A percentile compares a stretch with the other conserved stretches of the same genome.
Conservation (phyloP, 495 filamentous ascomycete species). For the Trichoderma asperelloides region DNA sequence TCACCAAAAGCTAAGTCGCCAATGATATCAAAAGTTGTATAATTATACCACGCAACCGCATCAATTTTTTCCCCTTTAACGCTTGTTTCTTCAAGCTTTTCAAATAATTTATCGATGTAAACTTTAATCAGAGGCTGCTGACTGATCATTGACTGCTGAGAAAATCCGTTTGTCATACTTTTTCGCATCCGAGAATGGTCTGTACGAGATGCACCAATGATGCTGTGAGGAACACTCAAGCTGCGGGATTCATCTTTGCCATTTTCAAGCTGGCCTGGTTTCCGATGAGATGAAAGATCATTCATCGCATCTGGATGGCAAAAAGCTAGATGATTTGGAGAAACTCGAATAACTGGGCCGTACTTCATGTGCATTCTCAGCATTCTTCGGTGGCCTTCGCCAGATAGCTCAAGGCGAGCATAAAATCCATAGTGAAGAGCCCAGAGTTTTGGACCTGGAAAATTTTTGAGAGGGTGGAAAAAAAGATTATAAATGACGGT, state of each 20-base stretch:
- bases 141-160: not conserved
- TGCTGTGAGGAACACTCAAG: slow-evolving; percentile 5
- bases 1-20: slow-evolving; percentile 51
- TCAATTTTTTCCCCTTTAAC: slow-evolving; percentile 3
- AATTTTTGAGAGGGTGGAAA: not conserved
- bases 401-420: not conserved
- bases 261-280: not conserved
- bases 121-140: not conserved
- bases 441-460: not conserved
- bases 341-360: not conserved
- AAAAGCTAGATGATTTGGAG: not conserved
- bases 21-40: slow-evolving; percentile 49
- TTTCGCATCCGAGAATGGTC: not conserved
- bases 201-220: not conserved
- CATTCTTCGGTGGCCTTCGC: not conserved
- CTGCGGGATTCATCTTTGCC: not conserved
- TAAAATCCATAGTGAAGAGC: not conserved
- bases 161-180: not conserved
- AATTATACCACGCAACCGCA: slow-evolving; percentile 42
- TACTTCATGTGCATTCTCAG: not conserved
- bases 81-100: not conserved
- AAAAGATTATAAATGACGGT: not conserved
- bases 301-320: not conserved
- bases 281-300: not conserved
- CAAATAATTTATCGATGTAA: not conserved